Base-by-base conservation (phyloP, 2,329 filamentous ascomycete genomes). In the Botrytis fabae region DNA sequence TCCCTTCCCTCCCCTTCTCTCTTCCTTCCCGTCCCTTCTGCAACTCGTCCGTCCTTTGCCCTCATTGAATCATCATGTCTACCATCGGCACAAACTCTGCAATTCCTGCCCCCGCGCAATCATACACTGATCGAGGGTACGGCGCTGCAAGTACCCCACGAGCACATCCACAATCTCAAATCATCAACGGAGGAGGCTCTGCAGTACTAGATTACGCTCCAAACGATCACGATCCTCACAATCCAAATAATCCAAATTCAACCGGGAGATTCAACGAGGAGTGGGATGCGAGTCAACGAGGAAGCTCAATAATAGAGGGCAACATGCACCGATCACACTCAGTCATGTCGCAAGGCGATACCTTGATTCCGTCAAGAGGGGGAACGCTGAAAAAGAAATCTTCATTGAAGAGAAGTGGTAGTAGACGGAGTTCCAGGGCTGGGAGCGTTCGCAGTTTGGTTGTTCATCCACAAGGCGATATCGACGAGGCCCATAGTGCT, bases 381-480 rank as follows among this genome's bases (percentile, higher is more conserved):
- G 93, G 93, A 74, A 98, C 95, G 0, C 86, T 98, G 78, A 96
- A 93, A 85, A 98, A 98, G 86, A 96, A 94, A 83, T 85, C 85
- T 38, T 97, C 94, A 16, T 81, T 98, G 73, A 92, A 91, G 82
- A 91, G 94, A 78, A 94, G 91, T 80, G 87, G 90, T 76, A 98
- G 95, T 82, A 90, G 92, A 71, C 89, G 91, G 78, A 97, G 93
- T 82, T 89, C 93, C 83, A 91, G 91, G 80, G 93, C 95, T 42
- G 95, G 94, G 72, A 97, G 94, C 81, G 93, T 98, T 69, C 90
- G 90, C 78, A 97, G 94, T 79, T 85, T 97, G 73, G 90, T 88
- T 40, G 84, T 94, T 73, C 92, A 93, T 73, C 90, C 92, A 74
- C 88, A 86, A 8, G 86, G 86, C 44, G 91, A 93, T 74, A 87